A percentile compares a stretch with the other conserved stretches of the same genome.
phyloP scores from a whole-genome alignment of 352 stramenopile species.

The Phytophthora tentaculata region DNA sequence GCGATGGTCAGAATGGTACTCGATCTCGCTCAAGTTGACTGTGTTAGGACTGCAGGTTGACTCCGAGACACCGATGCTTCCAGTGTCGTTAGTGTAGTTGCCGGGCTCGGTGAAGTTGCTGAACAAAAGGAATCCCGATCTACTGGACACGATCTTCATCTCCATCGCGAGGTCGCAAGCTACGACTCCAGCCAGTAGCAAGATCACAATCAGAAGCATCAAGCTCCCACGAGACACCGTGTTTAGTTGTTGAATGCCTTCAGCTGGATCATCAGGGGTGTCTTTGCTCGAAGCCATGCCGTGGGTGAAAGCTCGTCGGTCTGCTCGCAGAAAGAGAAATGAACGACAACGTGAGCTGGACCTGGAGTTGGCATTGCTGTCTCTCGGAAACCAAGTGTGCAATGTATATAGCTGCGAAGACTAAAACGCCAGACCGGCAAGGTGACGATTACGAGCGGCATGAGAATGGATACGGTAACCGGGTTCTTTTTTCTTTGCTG shows the following conservation, averaged over 20 bases:
- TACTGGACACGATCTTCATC: constrained; percentile 7
- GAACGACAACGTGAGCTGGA: neutral
- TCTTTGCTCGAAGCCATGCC: neutral
- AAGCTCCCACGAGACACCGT: neutral
- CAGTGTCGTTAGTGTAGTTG: neutral
- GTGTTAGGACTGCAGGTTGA: constrained; percentile 10
- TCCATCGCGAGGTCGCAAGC: constrained; percentile 8
- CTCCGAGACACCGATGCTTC: neutral
- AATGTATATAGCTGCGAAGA: too few species aligned
- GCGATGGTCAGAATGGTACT: constrained; percentile 23
- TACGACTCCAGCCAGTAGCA: constrained; percentile 5
- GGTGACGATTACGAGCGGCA: neutral
- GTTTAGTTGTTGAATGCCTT: neutral
- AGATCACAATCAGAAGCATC: neutral
- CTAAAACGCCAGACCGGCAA: constrained; percentile 1
- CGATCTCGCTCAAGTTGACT: constrained; percentile 19
- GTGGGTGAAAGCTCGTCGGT: neutral
- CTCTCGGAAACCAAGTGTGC: neutral
- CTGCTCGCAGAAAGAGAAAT: neutral
- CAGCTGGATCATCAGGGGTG: neutral
- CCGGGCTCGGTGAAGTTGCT: neutral
- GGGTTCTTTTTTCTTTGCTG: constrained; percentile 12
- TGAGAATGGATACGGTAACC: neutral
- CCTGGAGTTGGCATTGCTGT: neutral
- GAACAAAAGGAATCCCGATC: neutral